phyloP scores from a whole-genome alignment of 2,329 filamentous ascomycete species.

The Fusarium nisikadoi region DNA sequence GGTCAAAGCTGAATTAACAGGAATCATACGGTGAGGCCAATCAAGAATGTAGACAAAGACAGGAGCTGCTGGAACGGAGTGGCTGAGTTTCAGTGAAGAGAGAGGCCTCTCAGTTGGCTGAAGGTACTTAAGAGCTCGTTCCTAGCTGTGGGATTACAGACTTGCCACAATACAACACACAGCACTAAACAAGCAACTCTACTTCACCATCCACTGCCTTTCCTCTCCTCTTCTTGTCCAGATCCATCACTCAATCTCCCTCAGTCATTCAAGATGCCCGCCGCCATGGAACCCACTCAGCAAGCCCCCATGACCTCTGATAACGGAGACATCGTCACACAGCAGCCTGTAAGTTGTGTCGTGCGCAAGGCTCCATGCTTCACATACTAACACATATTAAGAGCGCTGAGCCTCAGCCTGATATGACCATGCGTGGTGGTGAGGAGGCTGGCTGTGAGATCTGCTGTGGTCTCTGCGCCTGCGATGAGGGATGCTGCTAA shows the following conservation, averaged over 20 bases:
- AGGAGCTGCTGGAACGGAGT: background rate
- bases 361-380: background rate
- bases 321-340: constrained; percentile 50
- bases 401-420: constrained; percentile 54
- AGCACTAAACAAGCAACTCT: constrained; percentile 20
- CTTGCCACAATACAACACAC: constrained; percentile 23
- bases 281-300: constrained; percentile 54
- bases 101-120: constrained; percentile 24
- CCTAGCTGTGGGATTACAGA: constrained; percentile 22
- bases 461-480: constrained; percentile 59
- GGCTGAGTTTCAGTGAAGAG: constrained; percentile 15
- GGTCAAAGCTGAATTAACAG: background rate
- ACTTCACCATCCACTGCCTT: constrained; percentile 18
- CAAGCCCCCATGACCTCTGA: constrained; percentile 57
- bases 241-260: background rate
- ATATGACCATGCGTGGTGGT: constrained; percentile 57
- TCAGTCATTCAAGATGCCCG: constrained; percentile 51
- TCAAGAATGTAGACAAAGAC: constrained; percentile 5
- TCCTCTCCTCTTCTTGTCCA: background rate
- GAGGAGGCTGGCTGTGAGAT: constrained; percentile 59
- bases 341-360: constrained; percentile 54
- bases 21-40: constrained; percentile 18
- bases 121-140: constrained; percentile 29
- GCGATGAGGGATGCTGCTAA: constrained; percentile 57
- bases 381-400: constrained; percentile 31